A percentile compares a stretch with the other conserved stretches of the same genome.
phyloP scores from a whole-genome alignment of 257 asterid genomes.

The Capsicum baccatum region DNA sequence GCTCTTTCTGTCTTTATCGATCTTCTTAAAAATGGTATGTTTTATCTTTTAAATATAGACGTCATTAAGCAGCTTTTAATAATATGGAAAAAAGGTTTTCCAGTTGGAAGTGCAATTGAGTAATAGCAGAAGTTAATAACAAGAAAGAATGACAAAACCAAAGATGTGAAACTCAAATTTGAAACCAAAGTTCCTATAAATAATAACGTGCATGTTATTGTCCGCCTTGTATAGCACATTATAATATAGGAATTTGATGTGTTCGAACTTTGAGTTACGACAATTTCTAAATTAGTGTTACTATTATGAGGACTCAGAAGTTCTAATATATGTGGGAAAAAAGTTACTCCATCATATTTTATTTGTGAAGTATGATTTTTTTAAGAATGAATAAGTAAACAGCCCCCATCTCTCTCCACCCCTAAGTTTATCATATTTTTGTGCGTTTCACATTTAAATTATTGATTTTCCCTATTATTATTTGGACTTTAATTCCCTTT shows the following conservation, averaged over 20 bases:
- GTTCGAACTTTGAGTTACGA: not conserved
- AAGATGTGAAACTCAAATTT: not conserved
- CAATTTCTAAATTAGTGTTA: not conserved
- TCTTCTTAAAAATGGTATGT: not conserved
- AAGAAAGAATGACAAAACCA: conserved; percentile 10
- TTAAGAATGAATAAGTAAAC: not conserved
- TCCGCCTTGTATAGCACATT: not conserved
- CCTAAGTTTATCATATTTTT: no score
- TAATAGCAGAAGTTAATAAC: not conserved
- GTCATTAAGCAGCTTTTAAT: not conserved
- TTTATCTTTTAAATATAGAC: not conserved
- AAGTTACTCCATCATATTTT: not conserved
- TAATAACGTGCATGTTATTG: not conserved
- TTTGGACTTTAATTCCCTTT: not conserved
- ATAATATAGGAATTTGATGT: not conserved
- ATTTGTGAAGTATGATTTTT: not conserved
- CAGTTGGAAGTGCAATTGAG: no score
- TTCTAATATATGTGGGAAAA: no score
- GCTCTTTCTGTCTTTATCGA: not conserved
- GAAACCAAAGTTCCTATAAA: not conserved
- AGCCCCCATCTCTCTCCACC: no score
- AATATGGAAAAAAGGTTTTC: no score
- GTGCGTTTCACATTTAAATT: no score
- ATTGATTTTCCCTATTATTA: no score
- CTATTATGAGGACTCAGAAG: not conserved